Conservation (phyloP, 2,329 filamentous ascomycete species). For the Dothideomycetidae sp. region DNA sequence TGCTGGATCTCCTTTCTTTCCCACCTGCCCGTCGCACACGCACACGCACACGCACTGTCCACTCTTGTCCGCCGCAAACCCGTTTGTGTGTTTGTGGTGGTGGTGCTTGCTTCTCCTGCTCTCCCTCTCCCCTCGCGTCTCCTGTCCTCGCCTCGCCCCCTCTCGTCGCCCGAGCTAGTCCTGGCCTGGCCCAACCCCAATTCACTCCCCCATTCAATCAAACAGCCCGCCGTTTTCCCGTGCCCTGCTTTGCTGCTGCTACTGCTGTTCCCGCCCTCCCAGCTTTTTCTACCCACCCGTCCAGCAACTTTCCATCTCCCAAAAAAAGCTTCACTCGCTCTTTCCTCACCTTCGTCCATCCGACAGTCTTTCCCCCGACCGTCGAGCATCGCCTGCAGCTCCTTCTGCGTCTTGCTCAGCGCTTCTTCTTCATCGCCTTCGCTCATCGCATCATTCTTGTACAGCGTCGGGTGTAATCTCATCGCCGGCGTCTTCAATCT, state of each 20-base stretch:
- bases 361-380: not conserved
- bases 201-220: not conserved
- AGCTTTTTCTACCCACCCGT: not conserved
- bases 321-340: not conserved
- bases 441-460: constrained; percentile 4
- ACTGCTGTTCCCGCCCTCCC: not conserved
- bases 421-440: constrained; percentile 2
- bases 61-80: no score
- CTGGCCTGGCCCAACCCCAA: not conserved
- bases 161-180: not conserved
- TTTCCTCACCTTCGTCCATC: no score
- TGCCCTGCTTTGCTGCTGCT: no score
- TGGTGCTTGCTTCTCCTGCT: no score
- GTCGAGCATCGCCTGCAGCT: constrained; percentile 1
- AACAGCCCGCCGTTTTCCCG: not conserved
- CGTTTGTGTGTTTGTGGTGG: no score
- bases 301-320: not conserved
- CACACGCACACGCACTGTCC: no score
- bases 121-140: no score
- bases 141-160: no score
- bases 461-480: constrained; percentile 5
- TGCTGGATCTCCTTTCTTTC: not conserved
- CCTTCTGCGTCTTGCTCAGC: not conserved
- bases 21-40: no score
- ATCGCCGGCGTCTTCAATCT: constrained; percentile 4